A percentile compares a stretch with the other conserved stretches of the same genome.
phyloP scores from a whole-genome alignment of 2,329 filamentous ascomycete species.

The Penicillium digitatum region DNA sequence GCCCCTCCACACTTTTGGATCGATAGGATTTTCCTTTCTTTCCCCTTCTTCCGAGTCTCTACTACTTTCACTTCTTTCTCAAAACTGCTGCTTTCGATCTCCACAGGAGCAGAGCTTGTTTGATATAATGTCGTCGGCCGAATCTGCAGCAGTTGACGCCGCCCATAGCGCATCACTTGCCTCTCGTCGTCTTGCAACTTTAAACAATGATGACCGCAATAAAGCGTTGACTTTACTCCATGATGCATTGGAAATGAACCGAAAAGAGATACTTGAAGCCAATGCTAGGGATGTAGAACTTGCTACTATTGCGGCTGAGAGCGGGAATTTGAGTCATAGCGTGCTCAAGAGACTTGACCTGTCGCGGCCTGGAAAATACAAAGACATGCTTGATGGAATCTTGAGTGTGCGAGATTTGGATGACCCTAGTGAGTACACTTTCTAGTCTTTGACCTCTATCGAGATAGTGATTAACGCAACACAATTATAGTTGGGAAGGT shows the following conservation, averaged over 20 bases:
- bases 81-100: background rate
- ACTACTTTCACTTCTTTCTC: background rate
- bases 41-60: background rate
- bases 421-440: conserved; percentile 69
- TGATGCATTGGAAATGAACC: conserved; percentile 64
- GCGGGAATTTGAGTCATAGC: conserved; percentile 73
- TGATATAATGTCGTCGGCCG: conserved; percentile 78
- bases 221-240: conserved; percentile 80
- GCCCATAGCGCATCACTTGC: conserved; percentile 74
- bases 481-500: conserved; percentile 68
- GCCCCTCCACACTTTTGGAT: conserved; percentile 9
- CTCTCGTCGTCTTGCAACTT: conserved; percentile 76
- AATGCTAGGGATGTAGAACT: conserved; percentile 77
- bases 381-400: conserved; percentile 96
- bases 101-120: background rate
- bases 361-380: conserved; percentile 82
- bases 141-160: conserved; percentile 71
- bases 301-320: conserved; percentile 68
- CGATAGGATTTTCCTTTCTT: background rate
- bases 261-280: conserved; percentile 74
- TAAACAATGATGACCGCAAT: conserved; percentile 73
- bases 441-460: background rate
- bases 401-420: conserved; percentile 77
- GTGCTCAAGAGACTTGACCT: conserved; percentile 86
- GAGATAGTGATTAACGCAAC: conserved; percentile 9